Conservation (phyloP, 768 basidiomycete genomes). For the Tricholoma flavovirens region DNA sequence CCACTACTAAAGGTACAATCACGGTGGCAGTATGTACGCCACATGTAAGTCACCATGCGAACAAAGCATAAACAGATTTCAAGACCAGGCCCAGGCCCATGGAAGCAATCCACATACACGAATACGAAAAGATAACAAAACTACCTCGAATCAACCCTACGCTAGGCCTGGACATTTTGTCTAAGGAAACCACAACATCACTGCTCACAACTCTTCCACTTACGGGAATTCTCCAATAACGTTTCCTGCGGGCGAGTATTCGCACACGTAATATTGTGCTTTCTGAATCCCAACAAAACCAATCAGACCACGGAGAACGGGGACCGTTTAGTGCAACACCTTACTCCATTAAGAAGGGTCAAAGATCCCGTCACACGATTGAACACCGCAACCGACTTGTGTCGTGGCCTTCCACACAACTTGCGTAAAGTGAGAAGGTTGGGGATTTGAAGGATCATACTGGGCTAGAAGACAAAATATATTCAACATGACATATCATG, state of each 20-base stretch:
- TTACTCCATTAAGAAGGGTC: conserved; percentile 45
- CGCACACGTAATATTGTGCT: conserved; percentile 62
- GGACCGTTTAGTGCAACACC: conserved; percentile 17
- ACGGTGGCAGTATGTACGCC: background rate
- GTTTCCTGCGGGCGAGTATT: conserved; percentile 63
- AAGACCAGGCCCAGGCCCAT: background rate
- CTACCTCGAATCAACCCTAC: background rate
- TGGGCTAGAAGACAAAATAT: conserved; percentile 29
- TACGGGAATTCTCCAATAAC: conserved; percentile 57
- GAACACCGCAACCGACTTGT: conserved; percentile 58
- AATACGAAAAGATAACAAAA: background rate
- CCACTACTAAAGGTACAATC: background rate
- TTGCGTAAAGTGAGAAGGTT: conserved; percentile 67
- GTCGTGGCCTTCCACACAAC: conserved; percentile 69
- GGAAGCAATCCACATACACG: conserved; percentile 13
- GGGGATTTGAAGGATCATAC: conserved; percentile 53
- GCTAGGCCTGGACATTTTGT: conserved; percentile 40
- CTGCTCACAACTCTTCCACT: conserved; percentile 20
- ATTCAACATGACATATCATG: background rate
- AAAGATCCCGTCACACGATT: conserved; percentile 56
- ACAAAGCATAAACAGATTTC: background rate
- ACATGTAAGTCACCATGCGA: background rate
- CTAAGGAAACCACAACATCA: conserved; percentile 17
- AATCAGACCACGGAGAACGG: conserved; percentile 1
- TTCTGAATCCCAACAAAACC: conserved; percentile 26